Evolutionary conservation across 768 basidiomycete species (phyloP).

Genomic region (Mycena latifolia): DNA sequence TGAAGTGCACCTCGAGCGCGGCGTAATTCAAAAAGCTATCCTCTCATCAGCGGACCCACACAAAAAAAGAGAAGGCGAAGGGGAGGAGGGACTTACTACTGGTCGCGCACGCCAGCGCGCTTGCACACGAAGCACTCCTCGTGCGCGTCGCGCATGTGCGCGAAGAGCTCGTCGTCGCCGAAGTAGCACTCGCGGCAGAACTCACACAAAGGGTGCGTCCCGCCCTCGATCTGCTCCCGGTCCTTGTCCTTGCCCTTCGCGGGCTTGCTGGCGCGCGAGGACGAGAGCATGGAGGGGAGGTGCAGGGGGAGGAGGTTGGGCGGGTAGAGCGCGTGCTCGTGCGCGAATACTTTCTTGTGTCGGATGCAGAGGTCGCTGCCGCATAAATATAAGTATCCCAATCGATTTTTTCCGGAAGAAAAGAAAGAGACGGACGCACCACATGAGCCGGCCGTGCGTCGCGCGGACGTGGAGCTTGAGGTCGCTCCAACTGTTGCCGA

Average conservation of each 20-base stretch:
- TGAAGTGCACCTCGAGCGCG: constrained; percentile 84
- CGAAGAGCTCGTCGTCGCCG: constrained; percentile 91
- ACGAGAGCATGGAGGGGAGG: constrained; percentile 72
- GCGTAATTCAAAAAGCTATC: constrained; percentile 85
- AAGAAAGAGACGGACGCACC: constrained; percentile 60
- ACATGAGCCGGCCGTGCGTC: constrained; percentile 82
- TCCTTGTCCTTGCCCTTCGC: constrained; percentile 56
- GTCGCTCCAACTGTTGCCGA: constrained; percentile 90
- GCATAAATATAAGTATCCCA: neutral
- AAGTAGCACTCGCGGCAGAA: constrained; percentile 97
- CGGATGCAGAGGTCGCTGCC: constrained; percentile 89
- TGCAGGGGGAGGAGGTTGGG: constrained; percentile 72
- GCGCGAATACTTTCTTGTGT: constrained; percentile 93
- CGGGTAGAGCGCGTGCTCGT: constrained; percentile 92
- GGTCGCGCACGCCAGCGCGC: constrained; percentile 79
- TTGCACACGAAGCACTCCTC: constrained; percentile 98
- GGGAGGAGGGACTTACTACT: constrained; percentile 75
- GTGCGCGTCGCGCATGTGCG: constrained; percentile 93
- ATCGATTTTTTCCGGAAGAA: neutral
- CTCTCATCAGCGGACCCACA: too few species aligned
- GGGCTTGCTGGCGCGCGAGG: constrained; percentile 52
- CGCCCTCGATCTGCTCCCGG: constrained; percentile 78
- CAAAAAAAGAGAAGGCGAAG: too few species aligned
- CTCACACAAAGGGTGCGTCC: constrained; percentile 82
- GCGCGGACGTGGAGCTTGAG: constrained; percentile 87